Conservation (phyloP, 2,329 filamentous ascomycete species). For the Calonectria hongkongensis region DNA sequence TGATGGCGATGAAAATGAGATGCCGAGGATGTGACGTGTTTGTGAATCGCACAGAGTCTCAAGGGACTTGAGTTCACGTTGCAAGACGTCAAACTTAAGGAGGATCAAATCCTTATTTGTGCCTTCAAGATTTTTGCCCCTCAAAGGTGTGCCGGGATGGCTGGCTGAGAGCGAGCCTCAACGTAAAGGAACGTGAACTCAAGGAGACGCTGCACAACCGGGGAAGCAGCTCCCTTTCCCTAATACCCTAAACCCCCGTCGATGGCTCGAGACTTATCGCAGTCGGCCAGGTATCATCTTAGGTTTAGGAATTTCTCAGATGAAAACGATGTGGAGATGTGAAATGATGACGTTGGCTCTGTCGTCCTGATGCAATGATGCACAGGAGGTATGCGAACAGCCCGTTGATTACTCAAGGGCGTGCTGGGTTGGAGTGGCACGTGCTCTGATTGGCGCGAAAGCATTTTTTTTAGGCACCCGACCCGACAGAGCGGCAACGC, state of each 20-base stretch:
- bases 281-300: constrained; percentile 3
- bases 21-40: background rate
- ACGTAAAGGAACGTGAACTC: constrained; percentile 14
- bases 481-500: constrained; percentile 24
- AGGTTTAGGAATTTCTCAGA: background rate
- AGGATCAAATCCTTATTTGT: background rate
- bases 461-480: constrained; percentile 32
- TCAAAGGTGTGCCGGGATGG: background rate
- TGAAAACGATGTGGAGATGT: background rate
- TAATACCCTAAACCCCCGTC: constrained; percentile 20
- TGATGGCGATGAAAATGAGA: background rate
- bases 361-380: constrained; percentile 34
- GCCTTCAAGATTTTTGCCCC: background rate
- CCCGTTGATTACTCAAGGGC: constrained; percentile 16
- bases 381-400: constrained; percentile 28
- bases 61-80: background rate
- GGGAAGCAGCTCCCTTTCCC: constrained; percentile 1
- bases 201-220: background rate
- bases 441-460: constrained; percentile 44
- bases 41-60: background rate
- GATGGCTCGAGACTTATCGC: background rate
- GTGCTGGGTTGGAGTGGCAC: constrained; percentile 34
- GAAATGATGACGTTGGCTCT: constrained; percentile 27
- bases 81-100: background rate
- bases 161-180: background rate